Percentiles rank a stretch among this genome's conserved stretches.
These are phyloP conservation scores for Leishmania arabica DNA, from an alignment of 208 protist species.

Conservation along the genomic window DNA sequence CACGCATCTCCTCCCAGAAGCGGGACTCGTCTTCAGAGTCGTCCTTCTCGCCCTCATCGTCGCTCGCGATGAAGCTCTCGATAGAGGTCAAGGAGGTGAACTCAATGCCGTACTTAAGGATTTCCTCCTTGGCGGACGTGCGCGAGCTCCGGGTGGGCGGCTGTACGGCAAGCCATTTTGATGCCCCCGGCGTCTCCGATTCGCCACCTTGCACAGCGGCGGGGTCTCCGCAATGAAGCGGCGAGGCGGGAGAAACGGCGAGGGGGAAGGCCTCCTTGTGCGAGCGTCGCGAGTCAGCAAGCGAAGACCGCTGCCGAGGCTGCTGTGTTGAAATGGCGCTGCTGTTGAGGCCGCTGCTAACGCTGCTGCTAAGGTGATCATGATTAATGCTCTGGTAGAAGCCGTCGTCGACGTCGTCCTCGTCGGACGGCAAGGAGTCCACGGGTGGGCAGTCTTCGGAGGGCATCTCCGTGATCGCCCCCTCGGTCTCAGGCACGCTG, in stretches of 20 bases:
- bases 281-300: background rate
- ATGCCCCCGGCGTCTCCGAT: background rate
- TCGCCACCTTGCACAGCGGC: background rate
- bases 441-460: constrained; percentile 22
- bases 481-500: background rate
- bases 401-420: constrained; percentile 34
- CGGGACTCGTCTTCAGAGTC: constrained; percentile 1
- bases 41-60: constrained; percentile 1
- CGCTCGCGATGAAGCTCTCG: constrained; percentile 18
- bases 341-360: constrained; percentile 2
- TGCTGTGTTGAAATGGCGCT: constrained; percentile 4
- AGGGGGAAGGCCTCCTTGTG: background rate
- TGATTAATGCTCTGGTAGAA: constrained; percentile 25
- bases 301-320: background rate
- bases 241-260: background rate
- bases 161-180: background rate
- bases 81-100: constrained; percentile 28
- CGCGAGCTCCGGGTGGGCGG: background rate
- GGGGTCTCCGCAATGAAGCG: background rate
- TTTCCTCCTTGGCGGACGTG: constrained; percentile 10
- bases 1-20: constrained; percentile 1
- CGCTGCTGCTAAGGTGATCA: constrained; percentile 9
- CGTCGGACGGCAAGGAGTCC: constrained; percentile 27
- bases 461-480: constrained; percentile 10
- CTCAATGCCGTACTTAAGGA: constrained; percentile 24